Conservation (phyloP, 495 filamentous ascomycete genomes). For the Massariosphaeria phaeospora region DNA sequence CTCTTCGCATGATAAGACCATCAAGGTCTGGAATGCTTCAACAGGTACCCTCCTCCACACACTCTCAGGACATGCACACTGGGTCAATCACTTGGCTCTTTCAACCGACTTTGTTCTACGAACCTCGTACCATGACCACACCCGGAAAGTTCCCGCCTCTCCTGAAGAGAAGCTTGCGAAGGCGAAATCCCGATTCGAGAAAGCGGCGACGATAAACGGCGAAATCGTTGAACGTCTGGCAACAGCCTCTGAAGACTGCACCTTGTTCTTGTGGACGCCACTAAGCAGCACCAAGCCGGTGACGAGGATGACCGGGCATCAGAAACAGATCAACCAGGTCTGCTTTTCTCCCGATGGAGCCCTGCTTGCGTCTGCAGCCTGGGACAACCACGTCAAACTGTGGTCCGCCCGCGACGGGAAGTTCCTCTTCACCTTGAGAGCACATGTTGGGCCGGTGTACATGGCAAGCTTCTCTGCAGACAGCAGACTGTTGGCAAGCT, state of each 20-base stretch:
- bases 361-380: slow-evolving; percentile 79
- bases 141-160: slow-evolving; percentile 59
- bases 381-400: slow-evolving; percentile 89
- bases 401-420: slow-evolving; percentile 71
- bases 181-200: slow-evolving; percentile 79
- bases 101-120: slow-evolving; percentile 90
- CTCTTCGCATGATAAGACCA: slow-evolving; percentile 84
- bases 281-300: slow-evolving; percentile 72
- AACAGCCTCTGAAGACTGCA: slow-evolving; percentile 90
- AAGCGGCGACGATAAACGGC: slow-evolving; percentile 74
- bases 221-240: slow-evolving; percentile 80
- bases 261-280: slow-evolving; percentile 95
- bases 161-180: slow-evolving; percentile 67
- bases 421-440: slow-evolving; percentile 81
- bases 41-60: slow-evolving; percentile 75
- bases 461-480: slow-evolving; percentile 86
- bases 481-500: slow-evolving; percentile 75
- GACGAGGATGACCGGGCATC: slow-evolving; percentile 83
- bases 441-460: slow-evolving; percentile 75
- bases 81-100: slow-evolving; percentile 92
- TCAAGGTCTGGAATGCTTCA: slow-evolving; percentile 84
- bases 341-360: slow-evolving; percentile 85
- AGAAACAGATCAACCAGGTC: slow-evolving; percentile 94
- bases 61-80: slow-evolving; percentile 79
- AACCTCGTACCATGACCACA: slow-evolving; percentile 84